Base-by-base conservation (phyloP, 441 rosid species). In the Biscutella laevigata region DNA sequence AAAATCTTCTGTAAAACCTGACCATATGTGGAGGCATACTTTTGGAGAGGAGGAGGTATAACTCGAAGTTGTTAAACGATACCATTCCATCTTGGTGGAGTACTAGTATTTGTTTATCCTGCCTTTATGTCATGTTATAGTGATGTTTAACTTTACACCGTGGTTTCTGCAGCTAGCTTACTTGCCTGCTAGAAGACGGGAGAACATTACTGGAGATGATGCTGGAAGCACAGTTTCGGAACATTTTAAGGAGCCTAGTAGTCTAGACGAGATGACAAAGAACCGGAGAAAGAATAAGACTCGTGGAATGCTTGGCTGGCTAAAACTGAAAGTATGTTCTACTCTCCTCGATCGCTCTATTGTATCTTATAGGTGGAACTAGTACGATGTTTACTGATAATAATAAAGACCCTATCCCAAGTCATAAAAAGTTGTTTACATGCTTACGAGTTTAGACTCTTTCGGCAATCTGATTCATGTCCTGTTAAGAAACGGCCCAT, bases 1-100 rank as follows among this genome's bases (percentile, higher is more conserved):
- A 62, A 53, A n/a, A n/a, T n/a, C 79, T 61, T 74, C 83, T 58
- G 94, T 74, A 66, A 73, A 77, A 61, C 75, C 81, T 56, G 79
- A 76, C 52, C 75, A 82, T 67, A 71, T 77, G 63, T 71, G 94
- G 68, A 88, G 94, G 73, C 95, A 86, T 76, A 81, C 97, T 61
- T 84, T 88, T 61, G 97, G 92, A 47, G 99, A 92, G 74, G 99
- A 92, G 63, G 98, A 92, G 95, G 95, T 88, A 42, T 35, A 34
- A n/a, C 42, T 5, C 22, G 32, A 29, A 13, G 27, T 53, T 25
- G 17, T 47, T 46, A 39, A 35, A 20, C 20, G 17, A 39, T 46
- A 33, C 13, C 28, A 25, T 45, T 24, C 47, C 48, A 51, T 28
- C 17, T 42, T 42, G 41, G 42, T 28, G 22, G 42, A 21, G 57